Percentiles rank a stretch among this genome's conserved stretches.
Evolutionary conservation across 164 flowering plant species (phyloP).

Genomic region (Tetracentron sinense): DNA sequence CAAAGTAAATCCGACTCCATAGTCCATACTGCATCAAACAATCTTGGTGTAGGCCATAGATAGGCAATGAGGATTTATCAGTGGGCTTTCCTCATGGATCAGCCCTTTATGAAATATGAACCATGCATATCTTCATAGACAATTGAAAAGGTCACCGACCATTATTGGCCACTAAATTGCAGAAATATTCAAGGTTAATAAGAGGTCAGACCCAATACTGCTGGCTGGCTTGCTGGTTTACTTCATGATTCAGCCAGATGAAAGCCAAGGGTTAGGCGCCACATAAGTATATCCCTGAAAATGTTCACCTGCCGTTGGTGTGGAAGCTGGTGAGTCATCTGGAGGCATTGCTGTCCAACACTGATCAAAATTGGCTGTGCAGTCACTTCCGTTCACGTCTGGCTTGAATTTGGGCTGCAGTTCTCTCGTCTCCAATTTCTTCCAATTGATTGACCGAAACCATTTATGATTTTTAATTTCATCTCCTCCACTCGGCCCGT

Average conservation of each 20-base stretch:
- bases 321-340: conserved; percentile 80
- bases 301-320: conserved; percentile 68
- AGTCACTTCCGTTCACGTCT: conserved; percentile 67
- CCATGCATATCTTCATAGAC: too few relatives aligned
- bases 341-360: conserved; percentile 84
- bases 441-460: conserved; percentile 74
- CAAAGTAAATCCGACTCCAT: too few relatives aligned
- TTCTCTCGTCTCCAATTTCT: conserved; percentile 63
- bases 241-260: conserved; percentile 26
- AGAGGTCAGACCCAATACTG: too few relatives aligned
- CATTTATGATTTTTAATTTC: conserved; percentile 70
- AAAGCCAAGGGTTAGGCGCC: conserved; percentile 78
- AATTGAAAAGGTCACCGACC: too few relatives aligned
- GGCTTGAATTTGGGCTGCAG: conserved; percentile 70
- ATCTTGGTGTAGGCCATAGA: too few relatives aligned
- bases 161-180: too few relatives aligned
- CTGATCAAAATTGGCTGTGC: conserved; percentile 73
- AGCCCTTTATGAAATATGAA: too few relatives aligned
- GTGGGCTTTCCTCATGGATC: too few relatives aligned
- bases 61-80: too few relatives aligned
- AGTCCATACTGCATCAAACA: too few relatives aligned
- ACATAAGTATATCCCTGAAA: conserved; percentile 73
- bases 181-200: too few relatives aligned
- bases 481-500: conserved; percentile 63
- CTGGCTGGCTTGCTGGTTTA: background rate